Evolutionary conservation across 2,329 filamentous ascomycete genomes (phyloP).

Genomic region (Niveomyces coronatus): DNA sequence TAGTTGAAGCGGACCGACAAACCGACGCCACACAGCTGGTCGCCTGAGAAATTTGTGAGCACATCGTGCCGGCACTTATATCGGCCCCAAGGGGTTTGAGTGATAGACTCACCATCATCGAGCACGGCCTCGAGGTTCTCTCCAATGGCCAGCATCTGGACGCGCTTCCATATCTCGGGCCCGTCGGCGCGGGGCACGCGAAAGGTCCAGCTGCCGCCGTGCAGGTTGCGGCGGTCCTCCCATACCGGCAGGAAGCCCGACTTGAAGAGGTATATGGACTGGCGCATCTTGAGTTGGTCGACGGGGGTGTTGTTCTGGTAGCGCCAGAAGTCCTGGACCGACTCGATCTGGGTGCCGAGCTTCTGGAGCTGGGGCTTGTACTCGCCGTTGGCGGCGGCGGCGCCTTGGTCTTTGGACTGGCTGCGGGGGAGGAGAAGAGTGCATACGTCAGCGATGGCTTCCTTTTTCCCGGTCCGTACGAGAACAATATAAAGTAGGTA

Average conservation of each 20-base stretch:
- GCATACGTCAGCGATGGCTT: background rate
- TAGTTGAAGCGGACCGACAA: slow-evolving; percentile 83
- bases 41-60: too few species aligned
- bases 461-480: background rate
- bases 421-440: slow-evolving; percentile 15
- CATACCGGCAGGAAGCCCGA: slow-evolving; percentile 65
- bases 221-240: slow-evolving; percentile 78
- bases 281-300: slow-evolving; percentile 63
- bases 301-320: slow-evolving; percentile 76
- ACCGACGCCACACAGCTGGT: slow-evolving; percentile 83
- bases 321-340: slow-evolving; percentile 75
- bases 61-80: too few species aligned
- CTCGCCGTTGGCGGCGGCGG: slow-evolving; percentile 28
- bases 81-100: too few species aligned
- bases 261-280: slow-evolving; percentile 73
- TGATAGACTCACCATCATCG: slow-evolving; percentile 56
- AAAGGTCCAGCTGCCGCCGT: slow-evolving; percentile 88
- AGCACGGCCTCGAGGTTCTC: slow-evolving; percentile 68
- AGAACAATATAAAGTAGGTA: background rate
- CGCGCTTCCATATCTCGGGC: slow-evolving; percentile 68
- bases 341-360: slow-evolving; percentile 58
- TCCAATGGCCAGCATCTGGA: slow-evolving; percentile 74
- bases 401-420: slow-evolving; percentile 35
- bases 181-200: slow-evolving; percentile 68
- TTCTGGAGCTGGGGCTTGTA: slow-evolving; percentile 50